Conservation (phyloP, 2,329 filamentous ascomycete species). For the Calonectria honghensis region DNA sequence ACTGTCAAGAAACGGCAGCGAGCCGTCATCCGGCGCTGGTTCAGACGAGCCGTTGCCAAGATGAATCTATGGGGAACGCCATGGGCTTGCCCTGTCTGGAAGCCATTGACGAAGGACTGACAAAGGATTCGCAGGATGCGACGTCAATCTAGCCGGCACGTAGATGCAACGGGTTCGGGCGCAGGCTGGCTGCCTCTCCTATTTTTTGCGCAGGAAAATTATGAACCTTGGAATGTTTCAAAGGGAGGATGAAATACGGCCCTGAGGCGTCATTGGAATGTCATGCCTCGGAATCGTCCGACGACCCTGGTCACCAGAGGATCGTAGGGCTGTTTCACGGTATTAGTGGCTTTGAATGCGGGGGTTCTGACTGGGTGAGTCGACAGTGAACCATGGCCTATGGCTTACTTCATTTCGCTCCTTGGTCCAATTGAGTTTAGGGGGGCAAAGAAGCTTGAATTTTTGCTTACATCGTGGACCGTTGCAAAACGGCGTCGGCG, state of each 20-base stretch:
- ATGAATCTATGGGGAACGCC: neutral
- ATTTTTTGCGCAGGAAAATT: neutral
- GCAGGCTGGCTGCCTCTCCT: neutral
- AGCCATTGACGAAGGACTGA: neutral
- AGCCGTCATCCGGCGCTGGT: neutral
- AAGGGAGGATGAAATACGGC: neutral
- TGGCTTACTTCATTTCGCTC: constrained; percentile 6
- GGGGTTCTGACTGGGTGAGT: neutral
- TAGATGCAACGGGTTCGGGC: neutral
- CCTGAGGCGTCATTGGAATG: constrained; percentile 13
- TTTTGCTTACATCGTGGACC: neutral
- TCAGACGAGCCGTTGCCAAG: constrained; percentile 16
- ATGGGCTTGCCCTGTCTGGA: neutral
- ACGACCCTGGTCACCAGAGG: constrained; percentile 22
- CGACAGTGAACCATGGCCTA: neutral
- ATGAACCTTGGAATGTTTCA: neutral
- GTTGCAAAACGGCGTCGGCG: neutral
- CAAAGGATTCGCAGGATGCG: constrained; percentile 1
- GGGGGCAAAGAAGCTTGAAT: constrained; percentile 6
- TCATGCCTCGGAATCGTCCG: constrained; percentile 31
- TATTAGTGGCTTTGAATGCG: constrained; percentile 24
- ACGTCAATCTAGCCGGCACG: neutral
- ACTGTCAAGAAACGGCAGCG: neutral
- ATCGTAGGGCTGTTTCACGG: constrained; percentile 27
- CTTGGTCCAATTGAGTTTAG: neutral